Conservation (phyloP, 768 basidiomycete species). For the Suillus plorans region DNA sequence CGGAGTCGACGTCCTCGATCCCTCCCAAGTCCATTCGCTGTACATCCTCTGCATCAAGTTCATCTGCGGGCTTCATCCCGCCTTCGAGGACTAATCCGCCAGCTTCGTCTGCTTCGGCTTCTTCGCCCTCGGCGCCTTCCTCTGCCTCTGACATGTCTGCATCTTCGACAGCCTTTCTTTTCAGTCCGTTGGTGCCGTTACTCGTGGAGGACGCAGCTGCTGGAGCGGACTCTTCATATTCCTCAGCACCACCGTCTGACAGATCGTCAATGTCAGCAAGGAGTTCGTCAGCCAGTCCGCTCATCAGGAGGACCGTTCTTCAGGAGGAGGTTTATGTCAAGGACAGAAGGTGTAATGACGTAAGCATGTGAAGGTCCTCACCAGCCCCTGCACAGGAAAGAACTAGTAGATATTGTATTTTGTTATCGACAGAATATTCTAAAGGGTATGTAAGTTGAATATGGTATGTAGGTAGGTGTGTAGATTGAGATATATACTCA, state of each 20-base stretch:
- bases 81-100: slow-evolving; percentile 75
- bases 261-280: slow-evolving; percentile 89
- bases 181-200: slow-evolving; percentile 37
- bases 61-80: slow-evolving; percentile 91
- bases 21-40: slow-evolving; percentile 88
- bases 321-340: neutral
- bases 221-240: slow-evolving; percentile 44
- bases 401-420: neutral
- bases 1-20: slow-evolving; percentile 82
- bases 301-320: slow-evolving; percentile 43
- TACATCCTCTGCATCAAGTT: slow-evolving; percentile 92
- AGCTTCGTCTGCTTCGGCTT: slow-evolving; percentile 38
- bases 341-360: neutral
- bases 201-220: slow-evolving; percentile 21
- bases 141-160: slow-evolving; percentile 60
- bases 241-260: slow-evolving; percentile 61
- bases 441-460: neutral
- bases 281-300: slow-evolving; percentile 87
- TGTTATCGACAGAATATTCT: neutral
- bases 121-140: slow-evolving; percentile 41
- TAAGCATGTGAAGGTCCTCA: neutral
- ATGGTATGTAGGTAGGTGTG: neutral
- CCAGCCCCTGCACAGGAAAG: neutral
- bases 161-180: slow-evolving; percentile 61
- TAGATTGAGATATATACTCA: neutral